Evolutionary conservation across 768 basidiomycete genomes (phyloP).

Genomic region (Trametes punicea): DNA sequence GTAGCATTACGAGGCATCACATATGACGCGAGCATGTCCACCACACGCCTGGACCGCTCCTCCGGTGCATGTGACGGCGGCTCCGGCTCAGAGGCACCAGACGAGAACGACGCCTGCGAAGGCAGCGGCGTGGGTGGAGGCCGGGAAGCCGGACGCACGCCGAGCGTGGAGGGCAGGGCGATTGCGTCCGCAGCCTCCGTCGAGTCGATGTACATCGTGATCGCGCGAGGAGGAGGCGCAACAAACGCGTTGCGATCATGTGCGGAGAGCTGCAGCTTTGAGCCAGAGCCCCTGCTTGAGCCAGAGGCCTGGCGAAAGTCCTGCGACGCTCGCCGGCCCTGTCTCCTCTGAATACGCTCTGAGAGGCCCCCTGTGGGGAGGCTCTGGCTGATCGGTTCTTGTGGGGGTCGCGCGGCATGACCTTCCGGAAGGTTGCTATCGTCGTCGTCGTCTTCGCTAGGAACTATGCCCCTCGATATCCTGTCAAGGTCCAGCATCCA

Average conservation of each 20-base stretch:
- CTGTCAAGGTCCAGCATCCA: slow-evolving; percentile 72
- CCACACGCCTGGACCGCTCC: slow-evolving; percentile 11
- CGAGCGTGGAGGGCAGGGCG: slow-evolving; percentile 66
- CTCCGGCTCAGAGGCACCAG: slow-evolving; percentile 9
- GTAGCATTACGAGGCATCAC: slow-evolving; percentile 7
- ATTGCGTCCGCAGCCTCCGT: slow-evolving; percentile 51
- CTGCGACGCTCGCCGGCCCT: slow-evolving; percentile 24
- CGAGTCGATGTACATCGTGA: slow-evolving; percentile 71
- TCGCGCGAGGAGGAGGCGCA: slow-evolving; percentile 66
- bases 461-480: slow-evolving; percentile 61
- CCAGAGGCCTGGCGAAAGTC: slow-evolving; percentile 21
- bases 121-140: slow-evolving; percentile 21
- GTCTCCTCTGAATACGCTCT: slow-evolving; percentile 20
- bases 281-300: slow-evolving; percentile 36
- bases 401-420: background rate
- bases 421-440: slow-evolving; percentile 9
- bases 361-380: slow-evolving; percentile 26
- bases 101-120: slow-evolving; percentile 3
- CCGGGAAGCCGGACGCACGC: slow-evolving; percentile 41
- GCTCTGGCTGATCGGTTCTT: slow-evolving; percentile 28
- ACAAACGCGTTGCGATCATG: slow-evolving; percentile 54
- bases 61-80: background rate
- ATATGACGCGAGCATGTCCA: slow-evolving; percentile 28
- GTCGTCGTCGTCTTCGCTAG: slow-evolving; percentile 51
- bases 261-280: slow-evolving; percentile 48